Base-by-base conservation (phyloP, 2,329 filamentous ascomycete genomes). In the Botrytis squamosa region DNA sequence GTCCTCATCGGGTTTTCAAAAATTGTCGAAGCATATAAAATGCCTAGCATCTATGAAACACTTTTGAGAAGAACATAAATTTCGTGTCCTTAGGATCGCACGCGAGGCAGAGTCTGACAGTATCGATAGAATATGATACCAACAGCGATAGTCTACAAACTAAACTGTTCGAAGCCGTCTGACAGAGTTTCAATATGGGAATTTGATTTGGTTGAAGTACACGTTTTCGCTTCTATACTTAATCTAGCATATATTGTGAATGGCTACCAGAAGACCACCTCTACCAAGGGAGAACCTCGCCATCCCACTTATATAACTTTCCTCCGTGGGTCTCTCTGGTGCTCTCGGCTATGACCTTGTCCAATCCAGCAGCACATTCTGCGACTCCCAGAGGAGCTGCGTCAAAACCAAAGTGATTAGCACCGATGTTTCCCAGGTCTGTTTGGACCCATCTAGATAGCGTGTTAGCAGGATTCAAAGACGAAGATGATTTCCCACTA, bases 381-480 rank as follows among this genome's bases (percentile, higher is more conserved):
- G 25, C 22, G 12, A 63, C 60, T 63, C 38, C 60, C 18, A 63
- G 25, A 52, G 77, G 76, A 16, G 77, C 76, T 18, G 74, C 60
- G 2, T 63, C 46, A 73, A 78, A 74, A 1, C 75, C 76, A 7
- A 76, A 71, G 4, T 49, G n/a, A 4, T 70, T 44, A 1, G 77
- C 77, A 49, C 71, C 77, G 25, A 52, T 33, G 33, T 71, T 76
- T 2, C 77, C 77, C 75, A 79, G 76, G 33, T 79, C 76, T 1
- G 76, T 78, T 63, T 83, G 79, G 0, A 79, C 77, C 65, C 79
- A 82, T 59, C 82, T 63, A 18, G 33, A 42, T n/a, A 18, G 14
- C 60, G 18, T 57, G 36, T 63, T 63, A 63, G 60, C 60, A n/a
- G 38, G 8, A 10, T 40, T 16, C 5, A 10, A 42, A 63, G 22